phyloP scores from a whole-genome alignment of 2,329 filamentous ascomycete genomes.

The Sporothrix mexicana region DNA sequence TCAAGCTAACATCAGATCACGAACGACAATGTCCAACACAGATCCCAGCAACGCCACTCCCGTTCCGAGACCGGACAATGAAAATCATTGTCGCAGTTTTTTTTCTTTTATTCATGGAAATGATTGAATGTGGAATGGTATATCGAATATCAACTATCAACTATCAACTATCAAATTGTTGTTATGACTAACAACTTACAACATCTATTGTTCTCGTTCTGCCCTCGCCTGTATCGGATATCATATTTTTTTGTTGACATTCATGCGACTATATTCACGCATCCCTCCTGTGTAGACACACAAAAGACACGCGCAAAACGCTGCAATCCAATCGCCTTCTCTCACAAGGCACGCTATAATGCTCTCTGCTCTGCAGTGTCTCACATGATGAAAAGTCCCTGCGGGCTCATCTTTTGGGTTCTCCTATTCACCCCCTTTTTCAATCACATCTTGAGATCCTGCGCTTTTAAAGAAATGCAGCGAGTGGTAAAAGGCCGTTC shows the following conservation, averaged over 20 bases:
- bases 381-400: constrained; percentile 20
- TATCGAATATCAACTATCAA: not conserved
- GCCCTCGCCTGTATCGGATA: not conserved
- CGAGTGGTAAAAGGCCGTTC: not conserved
- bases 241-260: constrained; percentile 2
- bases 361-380: not conserved
- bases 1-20: not conserved
- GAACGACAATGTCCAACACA: not conserved
- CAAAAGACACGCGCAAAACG: not conserved
- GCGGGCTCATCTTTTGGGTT: not conserved
- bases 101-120: too few species aligned
- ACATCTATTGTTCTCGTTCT: not conserved
- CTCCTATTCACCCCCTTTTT: not conserved
- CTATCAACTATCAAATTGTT: not conserved
- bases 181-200: not conserved
- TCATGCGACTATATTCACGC: constrained; percentile 17
- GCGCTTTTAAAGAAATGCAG: not conserved
- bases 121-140: not conserved
- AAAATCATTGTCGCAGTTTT: not conserved
- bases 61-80: not conserved
- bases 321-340: constrained; percentile 3
- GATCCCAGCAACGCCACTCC: not conserved
- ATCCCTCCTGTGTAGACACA: not conserved
- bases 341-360: not conserved
- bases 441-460: constrained; percentile 4